Base-by-base conservation (phyloP, 495 filamentous ascomycete species). In the Penicillium silybi region DNA sequence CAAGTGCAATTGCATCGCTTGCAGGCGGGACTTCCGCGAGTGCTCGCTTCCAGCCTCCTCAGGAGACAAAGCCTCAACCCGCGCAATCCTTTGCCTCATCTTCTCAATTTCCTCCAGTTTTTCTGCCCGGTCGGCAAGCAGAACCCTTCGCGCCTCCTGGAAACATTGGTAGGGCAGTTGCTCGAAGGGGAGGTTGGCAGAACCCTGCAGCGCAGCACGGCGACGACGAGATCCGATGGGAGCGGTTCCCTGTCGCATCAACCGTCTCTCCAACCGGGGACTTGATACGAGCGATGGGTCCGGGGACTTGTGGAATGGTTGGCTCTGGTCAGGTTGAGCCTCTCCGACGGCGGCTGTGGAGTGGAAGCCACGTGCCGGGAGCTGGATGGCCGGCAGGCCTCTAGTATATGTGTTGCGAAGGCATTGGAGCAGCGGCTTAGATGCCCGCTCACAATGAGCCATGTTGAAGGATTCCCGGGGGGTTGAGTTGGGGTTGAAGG, bases 121-220 rank as follows among this genome's bases (percentile, higher is more conserved):
- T 70, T 95, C 83, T 48, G 84, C 72, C 15, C 93, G 83, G 70
- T 99, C 93, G 54, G 78, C 79, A 45, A 79, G 77, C 39, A 99
- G 76, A 32, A 97, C 67, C 61, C 88, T 87, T 48, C 91, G 85
- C 37, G 93, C 93, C 70, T 96, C 89, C 70, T 99, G 93, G 80
- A 96, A 99, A 65, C 88, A 92, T 77, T 97, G 91, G 72, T 95
- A 96, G 29, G 92, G 92, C 55, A 96, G 72, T 63, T 91, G 87
- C 68, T 92, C 87, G 70, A 99, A 97, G 42, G 92, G 93, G 50
- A 96, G 75, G 54, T 85, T 82, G 52, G 53, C 43, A 9, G 85
- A 82, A 17, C 76, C 75, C 53, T 83, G 83, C 54, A 95, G 67
- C 5, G 87, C 87, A 4, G 85, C 89, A 62, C 91, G 83, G 47